phyloP scores from a whole-genome alignment of 2,329 filamentous ascomycete species.

The Diaporthe longicolla region DNA sequence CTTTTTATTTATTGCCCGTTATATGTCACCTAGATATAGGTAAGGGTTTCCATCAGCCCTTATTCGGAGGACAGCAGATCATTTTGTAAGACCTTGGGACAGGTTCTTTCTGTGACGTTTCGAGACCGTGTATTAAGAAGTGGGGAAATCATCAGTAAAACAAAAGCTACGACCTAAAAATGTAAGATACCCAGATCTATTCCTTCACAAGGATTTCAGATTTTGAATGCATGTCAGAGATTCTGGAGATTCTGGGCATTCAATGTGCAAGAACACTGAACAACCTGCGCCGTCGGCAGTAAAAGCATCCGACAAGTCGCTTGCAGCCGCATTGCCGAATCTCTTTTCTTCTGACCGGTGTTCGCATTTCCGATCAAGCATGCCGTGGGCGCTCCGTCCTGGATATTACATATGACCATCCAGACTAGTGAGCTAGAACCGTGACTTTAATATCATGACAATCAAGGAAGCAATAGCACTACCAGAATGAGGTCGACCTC shows the following conservation, averaged over 20 bases:
- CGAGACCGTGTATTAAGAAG: background rate
- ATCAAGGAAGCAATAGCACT: background rate
- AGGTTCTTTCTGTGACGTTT: background rate
- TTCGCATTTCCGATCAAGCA: background rate
- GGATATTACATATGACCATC: background rate
- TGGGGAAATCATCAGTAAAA: background rate
- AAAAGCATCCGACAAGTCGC: background rate
- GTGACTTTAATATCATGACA: background rate
- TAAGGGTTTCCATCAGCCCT: background rate
- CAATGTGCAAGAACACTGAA: background rate
- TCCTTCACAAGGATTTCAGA: background rate
- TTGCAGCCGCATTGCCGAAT: background rate
- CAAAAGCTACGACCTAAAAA: background rate
- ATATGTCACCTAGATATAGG: background rate
- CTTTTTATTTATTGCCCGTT: background rate
- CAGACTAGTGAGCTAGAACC: background rate
- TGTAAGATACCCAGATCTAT: slow-evolving; percentile 8
- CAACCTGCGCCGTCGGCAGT: background rate
- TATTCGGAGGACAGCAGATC: background rate
- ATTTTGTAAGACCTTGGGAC: background rate
- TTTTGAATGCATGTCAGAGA: background rate
- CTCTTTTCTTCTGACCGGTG: background rate
- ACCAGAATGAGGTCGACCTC: background rate
- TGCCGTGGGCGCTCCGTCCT: background rate
- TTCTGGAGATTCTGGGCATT: no score